Evolutionary conservation across 2,329 filamentous ascomycete species (phyloP).

Genomic region (Microthyrium microscopicum): DNA sequence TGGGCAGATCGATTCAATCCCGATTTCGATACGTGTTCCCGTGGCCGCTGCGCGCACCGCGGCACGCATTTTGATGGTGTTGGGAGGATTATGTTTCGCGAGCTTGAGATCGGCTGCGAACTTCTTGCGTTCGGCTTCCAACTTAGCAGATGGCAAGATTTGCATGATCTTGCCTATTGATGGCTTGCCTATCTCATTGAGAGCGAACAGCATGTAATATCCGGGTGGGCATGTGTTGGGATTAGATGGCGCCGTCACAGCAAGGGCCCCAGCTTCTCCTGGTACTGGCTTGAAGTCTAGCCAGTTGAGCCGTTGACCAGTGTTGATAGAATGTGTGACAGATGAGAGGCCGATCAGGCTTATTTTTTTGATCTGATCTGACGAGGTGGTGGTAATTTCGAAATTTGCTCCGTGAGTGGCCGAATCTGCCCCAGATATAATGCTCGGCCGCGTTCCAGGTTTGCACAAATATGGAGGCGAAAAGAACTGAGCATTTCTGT

Average conservation of each 20-base stretch:
- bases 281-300: constrained; percentile 8
- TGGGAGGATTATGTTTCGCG: no score
- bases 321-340: constrained; percentile 17
- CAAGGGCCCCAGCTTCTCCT: constrained; percentile 11
- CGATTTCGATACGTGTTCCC: background rate
- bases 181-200: constrained; percentile 12
- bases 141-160: background rate
- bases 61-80: background rate
- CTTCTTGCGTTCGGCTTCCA: no score
- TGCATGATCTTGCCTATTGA: constrained; percentile 13
- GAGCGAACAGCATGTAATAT: constrained; percentile 14
- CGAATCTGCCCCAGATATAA: constrained; percentile 9
- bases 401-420: constrained; percentile 11
- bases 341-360: constrained; percentile 14
- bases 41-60: background rate
- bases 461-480: constrained; percentile 17
- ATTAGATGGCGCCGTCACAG: constrained; percentile 11
- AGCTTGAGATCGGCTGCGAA: no score
- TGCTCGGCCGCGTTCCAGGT: constrained; percentile 12
- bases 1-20: background rate
- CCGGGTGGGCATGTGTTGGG: constrained; percentile 14
- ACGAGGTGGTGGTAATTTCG: constrained; percentile 4
- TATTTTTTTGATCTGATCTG: background rate
- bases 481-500: constrained; percentile 15
- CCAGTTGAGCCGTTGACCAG: constrained; percentile 14